Evolutionary conservation across 805 yeast species (phyloP).

Genomic region (Yamadazyma akitaensis): DNA sequence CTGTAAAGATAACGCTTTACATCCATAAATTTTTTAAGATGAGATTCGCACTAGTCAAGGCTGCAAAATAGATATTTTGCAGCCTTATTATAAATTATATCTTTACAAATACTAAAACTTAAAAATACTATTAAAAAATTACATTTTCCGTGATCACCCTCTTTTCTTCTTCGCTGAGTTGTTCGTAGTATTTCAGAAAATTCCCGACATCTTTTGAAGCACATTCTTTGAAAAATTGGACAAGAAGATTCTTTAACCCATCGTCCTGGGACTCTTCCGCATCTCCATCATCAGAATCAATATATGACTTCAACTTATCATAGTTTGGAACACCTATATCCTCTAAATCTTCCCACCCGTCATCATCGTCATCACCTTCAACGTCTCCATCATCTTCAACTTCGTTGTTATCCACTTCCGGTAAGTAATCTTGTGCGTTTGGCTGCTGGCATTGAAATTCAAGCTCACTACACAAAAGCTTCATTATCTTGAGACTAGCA

Average conservation of each 20-base stretch:
- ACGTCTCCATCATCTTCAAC: constrained; percentile 28
- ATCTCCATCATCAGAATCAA: constrained; percentile 44
- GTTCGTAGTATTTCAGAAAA: constrained; percentile 51
- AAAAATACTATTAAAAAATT: constrained; percentile 22
- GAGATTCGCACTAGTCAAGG: constrained; percentile 1
- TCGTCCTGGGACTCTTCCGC: constrained; percentile 26
- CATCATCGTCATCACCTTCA: constrained; percentile 45
- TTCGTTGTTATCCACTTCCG: constrained; percentile 47
- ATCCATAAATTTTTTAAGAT: constrained; percentile 1
- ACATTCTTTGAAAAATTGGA: constrained; percentile 55
- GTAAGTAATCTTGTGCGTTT: constrained; percentile 35
- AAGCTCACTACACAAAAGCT: constrained; percentile 67
- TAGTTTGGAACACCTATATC: constrained; percentile 61
- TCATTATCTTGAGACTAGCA: constrained; percentile 68
- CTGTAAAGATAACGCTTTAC: not conserved
- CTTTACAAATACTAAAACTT: not conserved
- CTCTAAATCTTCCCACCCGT: constrained; percentile 77
- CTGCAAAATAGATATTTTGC: not conserved
- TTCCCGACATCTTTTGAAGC: constrained; percentile 46
- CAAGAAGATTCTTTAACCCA: constrained; percentile 40
- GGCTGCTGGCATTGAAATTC: constrained; percentile 58
- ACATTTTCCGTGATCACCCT: constrained; percentile 48
- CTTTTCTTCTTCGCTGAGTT: constrained; percentile 52
- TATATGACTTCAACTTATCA: constrained; percentile 59
- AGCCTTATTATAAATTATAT: not conserved